Evolutionary conservation across 2,329 filamentous ascomycete species (phyloP), one percentile per base, ranked within the genome.

Genomic region (Raffaelea deltoideospora): DNA sequence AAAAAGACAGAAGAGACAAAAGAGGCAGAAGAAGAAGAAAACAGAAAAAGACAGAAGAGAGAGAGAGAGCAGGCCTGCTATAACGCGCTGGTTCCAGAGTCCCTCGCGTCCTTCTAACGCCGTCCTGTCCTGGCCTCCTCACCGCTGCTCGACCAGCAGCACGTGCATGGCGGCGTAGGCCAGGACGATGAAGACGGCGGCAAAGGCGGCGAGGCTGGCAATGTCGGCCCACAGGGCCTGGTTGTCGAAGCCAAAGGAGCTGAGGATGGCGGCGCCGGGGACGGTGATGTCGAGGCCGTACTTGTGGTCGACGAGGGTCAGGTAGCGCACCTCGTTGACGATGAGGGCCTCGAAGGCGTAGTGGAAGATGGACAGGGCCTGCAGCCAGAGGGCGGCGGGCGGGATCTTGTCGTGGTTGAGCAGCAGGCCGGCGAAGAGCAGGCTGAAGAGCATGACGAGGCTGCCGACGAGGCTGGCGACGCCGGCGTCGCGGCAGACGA

Each of bases 251-350:
- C 90, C 90, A 55, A 98, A 98, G 0, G 82, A 85, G 56, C 83
- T 93, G 38, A 98, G 61, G 46, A 98, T 98, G 0, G 86, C 84
- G 1, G 88, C 86, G 24, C 90, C 90, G 0, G 90, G 90, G 0
- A 98, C 86, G 36, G 90, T 88, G 44, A 98, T 98, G 50, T 96
- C 86, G 5, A 98, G 72, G 6, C 90, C 90, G 45, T 94, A 95
- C 58, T 96, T 92, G 57, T 90, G 79, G 55, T 98, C 90, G 30
- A 92, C 74, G 20, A 98, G 70, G 0, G 82, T 88, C 31, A 98
- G 65, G 49, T 85, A 84, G 20, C 85, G 77, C 33, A 95, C 92
- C 61, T 98, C 90, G 52, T 96, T 98, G 48, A 98, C 90, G 44
- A 96, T 93, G 13, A 98, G 70, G 2, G 84, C 82, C 64, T 98